These are phyloP conservation scores for Penicillium sp. DNA, from an alignment of 2,329 filamentous ascomycete genomes.

Conservation along the genomic window DNA sequence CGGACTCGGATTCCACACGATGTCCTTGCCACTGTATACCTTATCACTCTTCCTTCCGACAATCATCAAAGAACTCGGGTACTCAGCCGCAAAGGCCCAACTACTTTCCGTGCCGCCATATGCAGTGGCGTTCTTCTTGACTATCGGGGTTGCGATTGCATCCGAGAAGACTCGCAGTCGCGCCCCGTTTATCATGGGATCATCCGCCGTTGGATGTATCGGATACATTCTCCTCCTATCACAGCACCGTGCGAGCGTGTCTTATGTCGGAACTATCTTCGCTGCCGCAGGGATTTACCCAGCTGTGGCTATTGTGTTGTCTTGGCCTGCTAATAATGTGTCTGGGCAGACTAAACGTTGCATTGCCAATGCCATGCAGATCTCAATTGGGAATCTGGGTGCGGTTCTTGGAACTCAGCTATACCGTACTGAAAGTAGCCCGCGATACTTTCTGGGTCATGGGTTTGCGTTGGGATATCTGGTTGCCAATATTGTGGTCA, in stretches of 20 bases:
- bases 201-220: constrained; percentile 55
- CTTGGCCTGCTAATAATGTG: constrained; percentile 71
- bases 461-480: constrained; percentile 65
- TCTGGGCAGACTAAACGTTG: constrained; percentile 68
- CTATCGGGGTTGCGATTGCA: constrained; percentile 51
- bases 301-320: constrained; percentile 59
- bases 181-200: constrained; percentile 62
- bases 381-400: constrained; percentile 67
- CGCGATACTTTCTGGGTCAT: constrained; percentile 65
- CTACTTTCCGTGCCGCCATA: constrained; percentile 64
- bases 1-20: constrained; percentile 29
- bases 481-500: constrained; percentile 56
- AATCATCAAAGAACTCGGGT: constrained; percentile 45
- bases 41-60: constrained; percentile 42
- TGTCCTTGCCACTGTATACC: constrained; percentile 58
- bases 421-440: constrained; percentile 60
- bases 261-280: constrained; percentile 7
- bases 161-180: constrained; percentile 59
- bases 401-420: constrained; percentile 68
- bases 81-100: constrained; percentile 43
- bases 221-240: constrained; percentile 62
- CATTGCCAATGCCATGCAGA: constrained; percentile 67
- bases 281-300: constrained; percentile 8
- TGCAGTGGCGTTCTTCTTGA: constrained; percentile 60
- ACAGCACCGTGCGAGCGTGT: constrained; percentile 44